Percentiles rank a stretch among this genome's conserved stretches.
Evolutionary conservation across 257 asterid species (phyloP).

Genomic region (Przewalskia tangutica): DNA sequence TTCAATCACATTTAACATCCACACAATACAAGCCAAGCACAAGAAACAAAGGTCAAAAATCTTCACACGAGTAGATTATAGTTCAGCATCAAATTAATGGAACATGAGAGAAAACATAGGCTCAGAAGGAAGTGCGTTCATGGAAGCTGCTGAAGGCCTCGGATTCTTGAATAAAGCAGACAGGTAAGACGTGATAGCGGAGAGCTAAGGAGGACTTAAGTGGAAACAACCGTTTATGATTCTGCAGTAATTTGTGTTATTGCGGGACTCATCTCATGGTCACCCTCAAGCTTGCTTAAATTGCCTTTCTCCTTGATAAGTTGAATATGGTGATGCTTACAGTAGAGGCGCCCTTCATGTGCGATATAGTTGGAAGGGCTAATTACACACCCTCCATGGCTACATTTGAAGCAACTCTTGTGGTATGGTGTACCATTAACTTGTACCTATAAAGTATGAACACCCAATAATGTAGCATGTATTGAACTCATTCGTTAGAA

Average conservation of each 20-base stretch:
- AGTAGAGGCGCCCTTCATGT: slow-evolving; percentile 85
- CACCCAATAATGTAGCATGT: not conserved
- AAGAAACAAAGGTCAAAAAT: slow-evolving; percentile 4
- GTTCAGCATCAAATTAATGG: not conserved
- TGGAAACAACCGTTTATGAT: not conserved
- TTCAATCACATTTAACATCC: slow-evolving; percentile 1
- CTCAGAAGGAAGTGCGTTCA: not conserved
- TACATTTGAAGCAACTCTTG: slow-evolving; percentile 86
- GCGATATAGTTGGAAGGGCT: slow-evolving; percentile 95
- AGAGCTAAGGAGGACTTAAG: not conserved
- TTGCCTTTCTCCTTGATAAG: slow-evolving; percentile 98
- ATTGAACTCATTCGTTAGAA: not conserved
- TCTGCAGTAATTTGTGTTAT: slow-evolving; percentile 24
- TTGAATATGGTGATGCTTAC: slow-evolving; percentile 96
- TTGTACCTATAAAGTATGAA: slow-evolving; percentile 39
- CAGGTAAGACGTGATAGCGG: not conserved
- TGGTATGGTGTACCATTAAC: slow-evolving; percentile 86
- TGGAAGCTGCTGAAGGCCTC: not conserved
- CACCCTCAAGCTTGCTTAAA: slow-evolving; percentile 93
- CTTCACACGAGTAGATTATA: not conserved
- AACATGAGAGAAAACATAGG: not conserved
- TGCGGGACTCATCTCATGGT: slow-evolving; percentile 27
- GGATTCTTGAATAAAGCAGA: not conserved
- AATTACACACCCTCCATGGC: slow-evolving; percentile 90
- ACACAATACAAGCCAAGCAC: not conserved